Evolutionary conservation across 345 rosid species (phyloP).

Genomic region (Ailanthus altissimus): DNA sequence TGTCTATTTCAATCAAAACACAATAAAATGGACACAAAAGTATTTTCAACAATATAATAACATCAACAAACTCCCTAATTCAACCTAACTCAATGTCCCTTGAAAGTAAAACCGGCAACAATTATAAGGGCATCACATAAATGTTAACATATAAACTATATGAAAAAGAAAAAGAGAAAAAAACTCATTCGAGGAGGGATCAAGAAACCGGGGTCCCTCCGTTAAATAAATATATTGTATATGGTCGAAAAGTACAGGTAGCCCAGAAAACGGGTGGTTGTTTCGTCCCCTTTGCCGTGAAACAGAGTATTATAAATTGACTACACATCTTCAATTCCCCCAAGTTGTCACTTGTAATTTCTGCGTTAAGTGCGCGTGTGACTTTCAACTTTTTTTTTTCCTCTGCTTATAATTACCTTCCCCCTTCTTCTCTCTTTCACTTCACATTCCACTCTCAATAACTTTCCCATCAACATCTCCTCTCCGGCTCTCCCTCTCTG

Average conservation of each 20-base stretch:
- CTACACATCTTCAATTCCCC: constrained; percentile 31
- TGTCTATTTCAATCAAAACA: background rate
- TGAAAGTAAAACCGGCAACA: background rate
- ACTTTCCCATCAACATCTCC: background rate
- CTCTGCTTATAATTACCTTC: constrained; percentile 3
- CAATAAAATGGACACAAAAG: background rate
- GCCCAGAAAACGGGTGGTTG: constrained; percentile 38
- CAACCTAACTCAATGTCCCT: background rate
- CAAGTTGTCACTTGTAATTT: constrained; percentile 20
- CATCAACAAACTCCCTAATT: background rate
- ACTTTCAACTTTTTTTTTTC: constrained; percentile 16
- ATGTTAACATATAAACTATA: background rate
- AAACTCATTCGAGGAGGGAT: background rate
- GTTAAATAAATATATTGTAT: constrained; percentile 11
- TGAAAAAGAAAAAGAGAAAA: constrained; percentile 6
- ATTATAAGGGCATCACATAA: background rate
- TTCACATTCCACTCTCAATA: background rate
- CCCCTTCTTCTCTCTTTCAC: background rate
- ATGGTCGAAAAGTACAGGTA: constrained; percentile 47
- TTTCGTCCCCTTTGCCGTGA: constrained; percentile 36
- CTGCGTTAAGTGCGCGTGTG: constrained; percentile 36
- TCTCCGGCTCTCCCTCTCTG: constrained; percentile 18
- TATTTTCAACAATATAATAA: background rate
- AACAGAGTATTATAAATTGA: constrained; percentile 37
- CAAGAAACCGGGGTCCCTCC: constrained; percentile 12